These are phyloP conservation scores for Mucor lusitanicus DNA, from an alignment of 371 early-diverging fungal species.

Conservation along the genomic window DNA sequence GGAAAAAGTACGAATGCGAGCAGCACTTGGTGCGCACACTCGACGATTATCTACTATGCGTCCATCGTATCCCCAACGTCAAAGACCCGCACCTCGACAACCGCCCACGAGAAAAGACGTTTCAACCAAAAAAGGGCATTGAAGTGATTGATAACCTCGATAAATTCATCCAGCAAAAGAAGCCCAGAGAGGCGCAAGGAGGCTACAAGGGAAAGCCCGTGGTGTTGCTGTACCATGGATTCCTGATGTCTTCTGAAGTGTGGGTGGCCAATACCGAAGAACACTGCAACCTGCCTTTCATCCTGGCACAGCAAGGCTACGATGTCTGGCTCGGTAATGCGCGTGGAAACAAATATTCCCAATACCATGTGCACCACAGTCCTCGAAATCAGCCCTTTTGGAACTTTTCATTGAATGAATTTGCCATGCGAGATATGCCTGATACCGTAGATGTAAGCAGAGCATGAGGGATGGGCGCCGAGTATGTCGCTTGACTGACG, in stretches of 20 bases:
- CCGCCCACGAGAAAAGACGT: conserved; percentile 2
- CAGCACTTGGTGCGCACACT: conserved; percentile 85
- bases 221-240: conserved; percentile 93
- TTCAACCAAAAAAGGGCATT: conserved; percentile 16
- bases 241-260: conserved; percentile 91
- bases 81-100: conserved; percentile 1
- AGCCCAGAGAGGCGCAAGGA: background rate
- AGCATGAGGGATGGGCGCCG: background rate
- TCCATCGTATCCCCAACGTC: conserved; percentile 78
- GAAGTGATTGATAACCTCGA: conserved; percentile 39
- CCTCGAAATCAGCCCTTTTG: conserved; percentile 81
- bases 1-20: conserved; percentile 70
- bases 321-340: conserved; percentile 98
- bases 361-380: conserved; percentile 74
- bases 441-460: conserved; percentile 74
- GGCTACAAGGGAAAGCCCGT: conserved; percentile 65
- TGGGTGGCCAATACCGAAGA: conserved; percentile 85
- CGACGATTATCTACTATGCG: conserved; percentile 88
- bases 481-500: background rate
- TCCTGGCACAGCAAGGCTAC: conserved; percentile 82
- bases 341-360: conserved; percentile 95
- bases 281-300: conserved; percentile 68
- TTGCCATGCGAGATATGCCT: conserved; percentile 87
- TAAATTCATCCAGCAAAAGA: conserved; percentile 26
- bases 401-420: conserved; percentile 94